Evolutionary conservation across 495 filamentous ascomycete species (phyloP).

Genomic region (Wilcoxina mikolae): DNA sequence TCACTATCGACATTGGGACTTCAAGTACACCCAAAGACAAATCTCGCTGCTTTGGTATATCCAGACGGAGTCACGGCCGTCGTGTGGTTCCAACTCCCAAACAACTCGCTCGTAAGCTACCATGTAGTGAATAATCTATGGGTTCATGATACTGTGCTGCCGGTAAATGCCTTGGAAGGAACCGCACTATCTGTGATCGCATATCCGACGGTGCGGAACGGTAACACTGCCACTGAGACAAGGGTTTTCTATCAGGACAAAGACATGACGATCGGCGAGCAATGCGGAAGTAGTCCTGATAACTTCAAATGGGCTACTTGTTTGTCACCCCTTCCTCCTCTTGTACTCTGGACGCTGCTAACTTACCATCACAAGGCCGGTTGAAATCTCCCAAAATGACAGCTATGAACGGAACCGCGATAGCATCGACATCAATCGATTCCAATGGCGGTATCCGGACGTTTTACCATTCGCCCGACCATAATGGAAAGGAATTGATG

Average conservation of each 20-base stretch:
- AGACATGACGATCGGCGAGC: background rate
- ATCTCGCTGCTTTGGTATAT: background rate
- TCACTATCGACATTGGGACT: background rate
- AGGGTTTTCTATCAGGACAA: background rate
- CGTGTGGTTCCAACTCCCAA: background rate
- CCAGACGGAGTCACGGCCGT: background rate
- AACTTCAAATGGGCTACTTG: background rate
- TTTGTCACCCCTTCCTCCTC: background rate
- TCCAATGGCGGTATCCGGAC: background rate
- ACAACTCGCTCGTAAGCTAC: background rate
- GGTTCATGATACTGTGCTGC: background rate
- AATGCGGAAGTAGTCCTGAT: background rate
- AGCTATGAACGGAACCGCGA: background rate
- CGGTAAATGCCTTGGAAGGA: background rate
- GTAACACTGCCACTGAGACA: background rate
- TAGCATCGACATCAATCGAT: background rate
- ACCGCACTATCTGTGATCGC: background rate
- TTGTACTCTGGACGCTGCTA: background rate
- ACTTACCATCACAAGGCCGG: background rate
- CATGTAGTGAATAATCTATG: background rate
- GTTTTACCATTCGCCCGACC: background rate
- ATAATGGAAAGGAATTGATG: background rate
- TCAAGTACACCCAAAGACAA: background rate
- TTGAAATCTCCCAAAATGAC: background rate
- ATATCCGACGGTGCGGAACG: background rate